Evolutionary conservation across 1,284 basidiomycete species (phyloP), one percentile per base, ranked within the genome.

Genomic region (Tilletia setariae): DNA sequence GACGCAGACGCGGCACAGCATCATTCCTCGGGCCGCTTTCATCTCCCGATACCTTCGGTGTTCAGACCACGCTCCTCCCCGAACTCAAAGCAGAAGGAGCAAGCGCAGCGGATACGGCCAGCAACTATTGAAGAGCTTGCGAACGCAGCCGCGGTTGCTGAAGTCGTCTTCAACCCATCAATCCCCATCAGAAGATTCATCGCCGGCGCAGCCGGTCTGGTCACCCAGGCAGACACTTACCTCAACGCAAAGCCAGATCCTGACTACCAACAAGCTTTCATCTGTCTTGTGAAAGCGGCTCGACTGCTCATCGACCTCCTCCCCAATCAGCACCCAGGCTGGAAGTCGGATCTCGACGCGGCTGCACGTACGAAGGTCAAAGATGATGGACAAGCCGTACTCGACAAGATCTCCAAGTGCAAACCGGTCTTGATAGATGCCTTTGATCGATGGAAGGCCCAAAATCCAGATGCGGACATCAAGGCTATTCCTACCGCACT

Each of bases 201-300:
- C 28, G 62, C 42, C 25, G 68, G 68, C 15, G 68, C 66, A 19
- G 32, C 64, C 43, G 59, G 59, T 19, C 43, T 70, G 9, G 21
- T 43, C 30, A 51, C 63, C 8, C 68, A 70, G 44, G 68, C 68
- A 9, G 64, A 59, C n/a, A 59, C 63, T 21, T 70, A 70, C 35
- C 66, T 46, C 43, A 25, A 40, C 15, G 21, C 63, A 42, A 30
- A 7, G 40, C 8, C 35, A 47, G 23, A 6, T 49, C n/a, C 32
- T 23, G 16, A 23, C 65, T 63, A 25, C 61, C 40, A 28, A 63
- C 62, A 59, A 6, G 28, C 32, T 56, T 51, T 49, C 35, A 68
- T 68, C 64, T 69, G 73, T 53, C 74, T 76, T 28, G 72, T 69
- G 30, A 69, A 73, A 43, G 71, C 70, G 44, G 69, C 66, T 44